A percentile compares a stretch with the other conserved stretches of the same genome.
Evolutionary conservation across 305 asterid genomes (phyloP).

Genomic region (Plantago coronopus): DNA sequence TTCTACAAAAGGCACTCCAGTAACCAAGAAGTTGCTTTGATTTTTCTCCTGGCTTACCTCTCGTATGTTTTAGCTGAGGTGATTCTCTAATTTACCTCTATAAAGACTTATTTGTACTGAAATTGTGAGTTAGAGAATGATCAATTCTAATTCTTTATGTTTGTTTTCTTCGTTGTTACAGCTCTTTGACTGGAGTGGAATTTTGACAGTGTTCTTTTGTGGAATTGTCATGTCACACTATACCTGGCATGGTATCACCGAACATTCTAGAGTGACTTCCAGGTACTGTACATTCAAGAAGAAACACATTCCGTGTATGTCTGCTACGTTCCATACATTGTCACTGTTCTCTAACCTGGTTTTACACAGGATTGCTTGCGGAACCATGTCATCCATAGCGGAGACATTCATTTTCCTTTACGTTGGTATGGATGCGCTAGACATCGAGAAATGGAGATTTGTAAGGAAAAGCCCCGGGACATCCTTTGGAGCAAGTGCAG

Average conservation of each 20-base stretch:
- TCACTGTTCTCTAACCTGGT: slow-evolving; percentile 12
- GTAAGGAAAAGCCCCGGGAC: slow-evolving; percentile 69
- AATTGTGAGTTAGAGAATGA: not conserved
- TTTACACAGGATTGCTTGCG: slow-evolving; percentile 60
- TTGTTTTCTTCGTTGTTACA: slow-evolving; percentile 23
- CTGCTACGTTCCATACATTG: not conserved
- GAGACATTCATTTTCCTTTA: slow-evolving; percentile 77
- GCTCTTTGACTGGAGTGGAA: slow-evolving; percentile 55
- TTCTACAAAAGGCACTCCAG: slow-evolving; percentile 69
- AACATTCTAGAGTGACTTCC: slow-evolving; percentile 61
- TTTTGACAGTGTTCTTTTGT: slow-evolving; percentile 53
- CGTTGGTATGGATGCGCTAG: slow-evolving; percentile 57
- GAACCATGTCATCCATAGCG: slow-evolving; percentile 66
- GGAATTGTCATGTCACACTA: slow-evolving; percentile 63
- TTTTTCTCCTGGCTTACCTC: slow-evolving; percentile 88
- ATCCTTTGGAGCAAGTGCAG: slow-evolving; percentile 53
- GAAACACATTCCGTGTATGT: not conserved
- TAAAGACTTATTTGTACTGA: not conserved
- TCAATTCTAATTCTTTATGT: not conserved
- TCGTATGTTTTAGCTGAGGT: slow-evolving; percentile 75
- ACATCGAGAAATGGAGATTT: slow-evolving; percentile 53
- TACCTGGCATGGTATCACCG: slow-evolving; percentile 53
- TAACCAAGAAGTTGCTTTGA: slow-evolving; percentile 67
- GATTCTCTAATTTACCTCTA: slow-evolving; percentile 2
- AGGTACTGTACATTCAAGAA: slow-evolving; percentile 32